Percentiles rank a stretch among this genome's conserved stretches.
phyloP scores from a whole-genome alignment of 805 yeast species.

The Monosporozyma servazzii region DNA sequence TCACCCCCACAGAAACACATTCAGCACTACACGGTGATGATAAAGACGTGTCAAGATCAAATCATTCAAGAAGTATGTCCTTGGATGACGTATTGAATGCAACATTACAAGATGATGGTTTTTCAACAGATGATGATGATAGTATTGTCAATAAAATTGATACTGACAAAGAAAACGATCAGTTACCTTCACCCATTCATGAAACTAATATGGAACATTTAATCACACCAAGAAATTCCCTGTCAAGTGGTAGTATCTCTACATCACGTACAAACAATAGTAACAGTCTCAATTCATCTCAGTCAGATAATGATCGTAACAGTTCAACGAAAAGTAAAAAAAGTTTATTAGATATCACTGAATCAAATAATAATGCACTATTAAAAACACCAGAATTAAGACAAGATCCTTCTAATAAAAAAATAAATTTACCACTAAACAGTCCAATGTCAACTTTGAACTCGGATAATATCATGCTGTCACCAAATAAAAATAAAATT shows the following conservation, averaged over 20 bases:
- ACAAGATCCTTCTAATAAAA: background rate
- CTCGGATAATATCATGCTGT: background rate
- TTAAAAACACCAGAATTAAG: slow-evolving; percentile 1
- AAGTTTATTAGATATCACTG: background rate
- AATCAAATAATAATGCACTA: background rate
- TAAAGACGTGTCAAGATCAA: background rate
- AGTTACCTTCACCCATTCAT: background rate
- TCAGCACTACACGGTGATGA: background rate
- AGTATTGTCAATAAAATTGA: background rate
- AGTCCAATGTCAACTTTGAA: slow-evolving; percentile 5
- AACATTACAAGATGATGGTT: slow-evolving; percentile 15
- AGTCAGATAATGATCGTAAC: background rate
- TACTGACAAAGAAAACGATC: background rate
- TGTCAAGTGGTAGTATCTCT: background rate
- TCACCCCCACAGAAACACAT: background rate
- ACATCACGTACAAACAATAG: background rate
- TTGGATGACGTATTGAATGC: slow-evolving; percentile 20
- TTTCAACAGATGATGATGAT: slow-evolving; percentile 6
- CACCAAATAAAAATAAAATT: background rate
- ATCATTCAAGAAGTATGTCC: slow-evolving; percentile 12
- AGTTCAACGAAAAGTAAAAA: background rate
- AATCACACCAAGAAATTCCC: background rate
- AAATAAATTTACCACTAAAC: slow-evolving; percentile 7
- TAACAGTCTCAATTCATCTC: background rate
- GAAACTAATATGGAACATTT: background rate